Base-by-base conservation (phyloP, 2,329 filamentous ascomycete genomes). In the Hymenoscyphus albidus region DNA sequence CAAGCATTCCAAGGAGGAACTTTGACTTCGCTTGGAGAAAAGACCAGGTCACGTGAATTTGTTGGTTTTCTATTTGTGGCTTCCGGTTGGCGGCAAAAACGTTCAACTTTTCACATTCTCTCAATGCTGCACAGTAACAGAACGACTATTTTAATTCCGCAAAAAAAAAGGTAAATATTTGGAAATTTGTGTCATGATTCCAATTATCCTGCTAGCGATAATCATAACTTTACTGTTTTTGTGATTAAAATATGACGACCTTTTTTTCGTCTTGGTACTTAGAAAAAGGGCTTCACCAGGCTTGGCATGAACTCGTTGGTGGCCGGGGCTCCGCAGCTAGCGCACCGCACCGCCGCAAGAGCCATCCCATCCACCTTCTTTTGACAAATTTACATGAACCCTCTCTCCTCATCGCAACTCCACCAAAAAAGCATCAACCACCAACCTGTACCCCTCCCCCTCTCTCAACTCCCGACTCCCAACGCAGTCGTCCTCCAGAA, bases 401-500 rank as follows among this genome's bases (percentile, higher is more conserved):
- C 42, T 27, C 27, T 32, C 42, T 61, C 59, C 32, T 51, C 58
- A 63, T 59, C 44, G 44, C 44, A 51, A 51, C 44, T 62, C 57
- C 55, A 58, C 59, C 63, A 65, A 58, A 62, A 27, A 51, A 35
- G 35, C 35, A 35, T 35, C 62, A 62, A 61, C 65, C 58, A 64
- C 61, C 65, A 67, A 69, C 32, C 56, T 67, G 62, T 67, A 62
- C 62, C 48, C 64, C 59, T 55, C 44, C 64, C 59, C 44, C 64
- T 58, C 56, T 40, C 64, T 61, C 27, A 27, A 27, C 27, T 27
- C 27, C 27, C 27, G 27, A 27, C 56, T 56, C 59, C 9, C 60
- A 59, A 32, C 59, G 55, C 65, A 65, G 62, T 68, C 64, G 55
- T 68, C 65, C 67, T 63, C 63, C 64, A 66, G 69, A 72, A 70